Evolutionary conservation across 371 early-diverging fungal species (phyloP), one percentile per base, ranked within the genome.

Genomic region (Mucor mucedo): DNA sequence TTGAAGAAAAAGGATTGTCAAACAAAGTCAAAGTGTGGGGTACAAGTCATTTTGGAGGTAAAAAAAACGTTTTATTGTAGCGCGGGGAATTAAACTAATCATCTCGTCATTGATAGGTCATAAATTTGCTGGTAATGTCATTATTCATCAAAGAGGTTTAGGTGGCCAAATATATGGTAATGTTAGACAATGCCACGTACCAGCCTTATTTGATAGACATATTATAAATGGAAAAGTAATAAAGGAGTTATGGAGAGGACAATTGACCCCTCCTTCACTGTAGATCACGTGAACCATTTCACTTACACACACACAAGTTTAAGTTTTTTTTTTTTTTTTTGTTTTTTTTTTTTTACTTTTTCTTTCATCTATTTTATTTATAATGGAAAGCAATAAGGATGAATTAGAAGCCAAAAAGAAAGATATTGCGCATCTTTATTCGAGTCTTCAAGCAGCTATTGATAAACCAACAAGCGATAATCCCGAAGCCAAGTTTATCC

Each of bases 361-460:
- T 30, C 6, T 14, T 62, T 55, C 32, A 4, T 39, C 38, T 48
- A 28, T 50, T 13, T 7, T 35, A 50, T 5, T 38, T 16, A 5
- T 6, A 2, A 16, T 28, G 39, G 6, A 16, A 16, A 40, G 8
- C 11, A 14, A 39, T 5, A 6, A 27, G 8, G 21, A 38, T 5
- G 35, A 29, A 27, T 39, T 54, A 27, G 55, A 38, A 21, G 38
- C 61, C 16, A 76, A 78, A 35, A 73, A 75, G 10, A 78, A 83
- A 64, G 82, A 84, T 60, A 86, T 86, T 66, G 79, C 83, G 50
- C 78, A 80, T 40, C 72, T 86, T 1, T 86, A 86, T 57, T 79
- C 83, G 7, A 79, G 81, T 41, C 65, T 86, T 45, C 83, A 84
- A 63, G 79, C 85, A 16, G 80, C 77, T 54, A 83, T 84, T 63